phyloP scores from a whole-genome alignment of 2,329 filamentous ascomycete species.

The Rhinocladiella similis region DNA sequence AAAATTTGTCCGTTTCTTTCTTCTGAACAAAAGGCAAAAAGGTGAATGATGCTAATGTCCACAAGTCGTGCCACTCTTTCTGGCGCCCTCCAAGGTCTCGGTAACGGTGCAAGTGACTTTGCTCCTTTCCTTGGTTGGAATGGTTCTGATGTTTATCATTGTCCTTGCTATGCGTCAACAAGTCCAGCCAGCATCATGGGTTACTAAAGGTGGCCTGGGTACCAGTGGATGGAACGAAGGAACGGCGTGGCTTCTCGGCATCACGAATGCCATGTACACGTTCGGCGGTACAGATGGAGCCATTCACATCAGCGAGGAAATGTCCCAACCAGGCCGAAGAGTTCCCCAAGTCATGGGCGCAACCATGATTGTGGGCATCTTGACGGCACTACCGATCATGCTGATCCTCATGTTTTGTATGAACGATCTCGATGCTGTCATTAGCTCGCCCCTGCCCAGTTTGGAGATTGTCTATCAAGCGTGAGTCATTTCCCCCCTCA shows the following conservation, averaged over 20 bases:
- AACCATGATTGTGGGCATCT: constrained; percentile 45
- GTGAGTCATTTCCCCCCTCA: neutral
- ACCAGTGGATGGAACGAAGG: neutral
- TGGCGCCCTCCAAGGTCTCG: neutral
- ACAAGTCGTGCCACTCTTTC: neutral
- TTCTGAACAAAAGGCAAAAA: neutral
- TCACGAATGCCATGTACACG: neutral
- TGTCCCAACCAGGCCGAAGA: neutral
- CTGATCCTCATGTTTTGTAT: constrained; percentile 2
- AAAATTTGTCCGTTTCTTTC: no score
- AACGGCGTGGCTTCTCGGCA: neutral
- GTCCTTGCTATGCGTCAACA: neutral
- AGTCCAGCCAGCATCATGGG: neutral
- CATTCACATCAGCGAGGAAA: neutral
- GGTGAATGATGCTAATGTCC: neutral
- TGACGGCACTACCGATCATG: constrained; percentile 28
- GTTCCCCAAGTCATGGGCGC: neutral
- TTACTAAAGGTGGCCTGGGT: neutral
- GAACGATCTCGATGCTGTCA: constrained; percentile 3
- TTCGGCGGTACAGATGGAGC: neutral
- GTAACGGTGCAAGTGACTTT: neutral
- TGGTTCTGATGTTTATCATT: neutral
- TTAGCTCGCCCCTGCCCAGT: neutral
- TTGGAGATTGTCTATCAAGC: constrained; percentile 3
- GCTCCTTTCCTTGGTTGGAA: neutral